Evolutionary conservation across 208 protist genomes (phyloP).

Genomic region (Acanthamoeba healyi): DNA sequence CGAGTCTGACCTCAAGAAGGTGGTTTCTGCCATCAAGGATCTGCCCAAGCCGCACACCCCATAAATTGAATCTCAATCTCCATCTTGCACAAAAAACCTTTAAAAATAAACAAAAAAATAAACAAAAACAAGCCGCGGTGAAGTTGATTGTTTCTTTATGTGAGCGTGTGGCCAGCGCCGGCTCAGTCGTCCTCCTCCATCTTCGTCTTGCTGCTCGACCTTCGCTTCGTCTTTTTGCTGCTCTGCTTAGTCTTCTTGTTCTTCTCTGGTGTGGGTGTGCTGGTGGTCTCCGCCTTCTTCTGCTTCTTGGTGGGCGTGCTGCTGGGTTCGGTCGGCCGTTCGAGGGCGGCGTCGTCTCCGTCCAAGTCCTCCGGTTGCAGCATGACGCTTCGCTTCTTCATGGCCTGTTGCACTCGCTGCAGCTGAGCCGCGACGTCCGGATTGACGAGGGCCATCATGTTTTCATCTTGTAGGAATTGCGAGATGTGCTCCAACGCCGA

Average conservation of each 20-base stretch:
- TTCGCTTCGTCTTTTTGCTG: constrained; percentile 14
- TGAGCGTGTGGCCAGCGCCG: neutral
- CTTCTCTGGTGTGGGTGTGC: neutral
- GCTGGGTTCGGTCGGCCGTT: neutral
- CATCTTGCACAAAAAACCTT: neutral
- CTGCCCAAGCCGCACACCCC: constrained; percentile 11
- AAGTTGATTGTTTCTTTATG: neutral
- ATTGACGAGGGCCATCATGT: constrained; percentile 20
- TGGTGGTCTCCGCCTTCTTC: neutral
- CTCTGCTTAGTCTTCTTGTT: neutral
- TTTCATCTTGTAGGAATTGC: neutral
- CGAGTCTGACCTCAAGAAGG: neutral
- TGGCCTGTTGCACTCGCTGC: neutral
- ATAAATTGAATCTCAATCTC: neutral
- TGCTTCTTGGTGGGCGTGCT: neutral
- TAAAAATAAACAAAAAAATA: too few relatives aligned
- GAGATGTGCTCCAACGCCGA: constrained; percentile 6
- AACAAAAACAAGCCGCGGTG: neutral
- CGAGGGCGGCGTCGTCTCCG: neutral
- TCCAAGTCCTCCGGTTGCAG: neutral
- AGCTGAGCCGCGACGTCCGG: neutral
- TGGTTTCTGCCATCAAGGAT: constrained; percentile 41
- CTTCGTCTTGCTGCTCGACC: neutral
- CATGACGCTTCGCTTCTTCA: constrained; percentile 3
- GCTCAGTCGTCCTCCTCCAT: neutral